Base-by-base conservation (phyloP, 176 grass and related monocot genomes). In the Oryza coarctata region DNA sequence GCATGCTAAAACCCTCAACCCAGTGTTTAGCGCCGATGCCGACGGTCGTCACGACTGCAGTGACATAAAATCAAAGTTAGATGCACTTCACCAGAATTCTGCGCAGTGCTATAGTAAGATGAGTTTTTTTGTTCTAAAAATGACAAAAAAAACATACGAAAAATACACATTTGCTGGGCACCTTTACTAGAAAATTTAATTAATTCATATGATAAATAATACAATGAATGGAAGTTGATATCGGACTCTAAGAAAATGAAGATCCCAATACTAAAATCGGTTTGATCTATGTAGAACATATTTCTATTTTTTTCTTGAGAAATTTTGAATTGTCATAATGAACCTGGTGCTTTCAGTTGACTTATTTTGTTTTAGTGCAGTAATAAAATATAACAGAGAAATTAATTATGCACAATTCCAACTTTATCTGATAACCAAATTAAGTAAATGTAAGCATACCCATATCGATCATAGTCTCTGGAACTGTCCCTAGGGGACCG, bases 401-500 rank as follows among this genome's bases (percentile, higher is more conserved):
- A 61, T 18, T n/a, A 41, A 1, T 36, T 31, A 31, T 66, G 49
- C 20, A 26, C n/a, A 83, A 33, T 43, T 83, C 67, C 33, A 83
- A 28, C 31, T 79, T 79, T 67, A 79, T 58, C 23, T 32, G 33
- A 77, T 28, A 79, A 35, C 32, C 68, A 63, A 33, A 85, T 55
- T n/a, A 55, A 55, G 44, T 62, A 70, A 14, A 64, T 40, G 57
- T 17, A 41, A 81, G 75, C 72, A 22, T 91, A 97, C 92, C 86
- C 71, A 52, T 90, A 66, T 32, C 83, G 74, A 82, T 85, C 90
- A 85, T 91, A 83, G 74, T 97, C 92, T 75, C 88, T 92, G 49
- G 73, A 76, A 57, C 81, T 85, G 63, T 80, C 88, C 81, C 83
- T 92, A 15, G 94, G 94, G 78, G 94, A 97, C 74, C 74, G 89